Conservation (phyloP, 352 stramenopile genomes). For the Phytophthora tentaculata region DNA sequence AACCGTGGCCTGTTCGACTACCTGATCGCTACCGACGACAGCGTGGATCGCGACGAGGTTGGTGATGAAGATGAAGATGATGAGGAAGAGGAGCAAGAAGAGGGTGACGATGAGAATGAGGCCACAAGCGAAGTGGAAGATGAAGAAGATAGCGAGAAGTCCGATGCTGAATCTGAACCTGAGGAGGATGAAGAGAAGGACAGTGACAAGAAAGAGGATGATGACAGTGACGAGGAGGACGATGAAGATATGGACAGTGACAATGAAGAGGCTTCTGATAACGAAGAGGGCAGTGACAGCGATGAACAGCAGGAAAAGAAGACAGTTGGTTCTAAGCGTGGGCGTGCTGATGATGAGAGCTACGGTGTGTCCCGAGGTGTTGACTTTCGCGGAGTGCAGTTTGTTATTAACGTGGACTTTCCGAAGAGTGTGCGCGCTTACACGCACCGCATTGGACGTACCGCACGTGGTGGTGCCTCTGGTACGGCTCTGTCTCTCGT, state of each 20-base stretch:
- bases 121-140: slow-evolving; percentile 3
- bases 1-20: slow-evolving; percentile 99
- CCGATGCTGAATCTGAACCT: slow-evolving; percentile 53
- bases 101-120: slow-evolving; percentile 52
- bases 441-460: slow-evolving; percentile 98
- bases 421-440: slow-evolving; percentile 95
- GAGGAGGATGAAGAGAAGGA: slow-evolving; percentile 1
- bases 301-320: slow-evolving; percentile 51
- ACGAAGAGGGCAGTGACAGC: slow-evolving; percentile 74
- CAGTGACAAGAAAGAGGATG: slow-evolving; percentile 42
- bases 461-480: slow-evolving; percentile 94
- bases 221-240: slow-evolving; percentile 52
- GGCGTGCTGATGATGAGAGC: slow-evolving; percentile 75
- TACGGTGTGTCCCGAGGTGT: slow-evolving; percentile 98
- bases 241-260: slow-evolving; percentile 43
- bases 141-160: slow-evolving; percentile 39
- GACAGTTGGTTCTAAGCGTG: slow-evolving; percentile 49
- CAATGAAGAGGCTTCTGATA: slow-evolving; percentile 63
- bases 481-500: slow-evolving; percentile 98
- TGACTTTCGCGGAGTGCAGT: slow-evolving; percentile 98
- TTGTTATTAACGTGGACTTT: slow-evolving; percentile 99
- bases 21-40: slow-evolving; percentile 98
- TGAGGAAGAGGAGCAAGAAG: slow-evolving; percentile 71
- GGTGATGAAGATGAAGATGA: slow-evolving; percentile 71
- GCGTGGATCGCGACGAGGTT: slow-evolving; percentile 88